Percentiles rank a stretch among this genome's conserved stretches.
Conservation (phyloP, 768 basidiomycete genomes). For the Kockovaella imperatae region DNA sequence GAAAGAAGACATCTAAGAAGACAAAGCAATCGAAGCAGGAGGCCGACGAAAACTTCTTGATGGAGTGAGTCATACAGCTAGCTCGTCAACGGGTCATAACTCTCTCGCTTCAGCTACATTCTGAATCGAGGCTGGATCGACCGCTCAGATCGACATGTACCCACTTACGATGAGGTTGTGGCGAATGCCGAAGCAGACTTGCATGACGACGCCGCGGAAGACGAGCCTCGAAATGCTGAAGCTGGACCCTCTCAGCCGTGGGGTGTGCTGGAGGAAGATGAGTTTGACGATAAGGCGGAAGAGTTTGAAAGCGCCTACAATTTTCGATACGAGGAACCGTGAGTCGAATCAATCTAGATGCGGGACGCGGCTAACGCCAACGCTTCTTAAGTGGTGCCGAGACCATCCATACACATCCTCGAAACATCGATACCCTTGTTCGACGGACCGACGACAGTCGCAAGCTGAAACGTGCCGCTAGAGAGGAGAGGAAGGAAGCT, state of each 20-base stretch:
- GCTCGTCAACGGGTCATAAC: too few relatives aligned
- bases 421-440: conserved; percentile 49
- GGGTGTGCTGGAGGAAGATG: conserved; percentile 49
- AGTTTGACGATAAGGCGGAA: conserved; percentile 82
- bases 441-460: conserved; percentile 64
- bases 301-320: conserved; percentile 95
- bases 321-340: conserved; percentile 96
- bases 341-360: conserved; percentile 43
- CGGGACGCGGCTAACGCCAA: neutral
- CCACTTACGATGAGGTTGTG: conserved; percentile 77
- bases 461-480: conserved; percentile 73
- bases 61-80: conserved; percentile 68
- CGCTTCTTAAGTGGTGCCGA: conserved; percentile 53
- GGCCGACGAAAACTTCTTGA: conserved; percentile 74
- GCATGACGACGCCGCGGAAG: conserved; percentile 25
- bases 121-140: conserved; percentile 98
- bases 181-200: conserved; percentile 13
- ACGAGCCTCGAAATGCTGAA: conserved; percentile 28
- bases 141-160: conserved; percentile 60
- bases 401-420: conserved; percentile 66
- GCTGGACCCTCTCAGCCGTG: conserved; percentile 37
- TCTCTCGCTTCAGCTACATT: conserved; percentile 63
- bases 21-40: conserved; percentile 52
- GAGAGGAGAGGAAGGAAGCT: conserved; percentile 58
- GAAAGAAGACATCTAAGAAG: conserved; percentile 46